These are phyloP conservation scores for Puccinia coronata DNA, from an alignment of 1,284 basidiomycete genomes.

Conservation along the genomic window DNA sequence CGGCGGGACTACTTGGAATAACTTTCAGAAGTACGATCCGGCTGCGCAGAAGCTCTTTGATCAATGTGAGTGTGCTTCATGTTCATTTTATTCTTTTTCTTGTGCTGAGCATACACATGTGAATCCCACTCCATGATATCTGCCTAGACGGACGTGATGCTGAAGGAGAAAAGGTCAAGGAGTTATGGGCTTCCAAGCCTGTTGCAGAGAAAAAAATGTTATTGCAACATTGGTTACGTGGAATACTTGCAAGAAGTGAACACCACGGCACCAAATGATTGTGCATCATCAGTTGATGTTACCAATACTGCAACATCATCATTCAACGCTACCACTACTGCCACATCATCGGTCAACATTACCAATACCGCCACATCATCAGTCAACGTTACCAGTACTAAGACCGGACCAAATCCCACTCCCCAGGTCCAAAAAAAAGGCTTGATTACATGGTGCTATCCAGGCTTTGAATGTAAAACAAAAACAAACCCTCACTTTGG, in stretches of 20 bases:
- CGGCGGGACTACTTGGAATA: neutral
- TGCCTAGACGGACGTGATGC: neutral
- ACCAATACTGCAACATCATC: no score
- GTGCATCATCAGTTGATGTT: no score
- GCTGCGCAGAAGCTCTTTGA: neutral
- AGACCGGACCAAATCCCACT: neutral
- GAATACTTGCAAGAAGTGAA: neutral
- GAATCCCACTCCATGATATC: no score
- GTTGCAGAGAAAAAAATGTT: neutral
- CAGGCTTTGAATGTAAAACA: neutral
- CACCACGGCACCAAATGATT: neutral
- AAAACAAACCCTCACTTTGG: neutral
- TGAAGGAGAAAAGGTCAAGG: neutral
- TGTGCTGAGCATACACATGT: neutral
- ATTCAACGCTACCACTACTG: no score
- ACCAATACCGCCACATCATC: neutral
- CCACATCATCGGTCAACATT: no score
- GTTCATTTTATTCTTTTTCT: neutral
- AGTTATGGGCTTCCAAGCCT: neutral
- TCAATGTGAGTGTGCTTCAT: neutral
- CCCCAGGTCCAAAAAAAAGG: neutral
- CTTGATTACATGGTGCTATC: neutral
- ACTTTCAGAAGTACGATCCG: conserved; percentile 1
- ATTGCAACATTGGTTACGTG: neutral
- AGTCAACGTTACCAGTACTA: neutral